A percentile compares a stretch with the other conserved stretches of the same genome.
These are phyloP conservation scores for Ocimum tenuiflorum DNA, from an alignment of 257 asterid species.

Conservation along the genomic window DNA sequence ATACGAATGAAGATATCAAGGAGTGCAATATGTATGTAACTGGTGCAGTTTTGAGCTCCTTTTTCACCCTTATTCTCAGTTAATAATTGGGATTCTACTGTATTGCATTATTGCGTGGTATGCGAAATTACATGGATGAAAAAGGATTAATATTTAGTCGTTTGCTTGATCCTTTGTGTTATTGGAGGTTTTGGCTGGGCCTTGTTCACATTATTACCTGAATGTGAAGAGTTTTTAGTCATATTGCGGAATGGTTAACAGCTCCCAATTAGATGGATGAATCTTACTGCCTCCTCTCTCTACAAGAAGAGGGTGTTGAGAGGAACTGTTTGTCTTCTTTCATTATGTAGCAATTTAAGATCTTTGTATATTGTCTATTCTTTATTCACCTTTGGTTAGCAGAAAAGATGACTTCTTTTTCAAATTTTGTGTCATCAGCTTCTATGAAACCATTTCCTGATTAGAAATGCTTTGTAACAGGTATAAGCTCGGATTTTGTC, in stretches of 20 bases:
- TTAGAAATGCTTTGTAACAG: slow-evolving; percentile 34
- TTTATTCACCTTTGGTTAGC: background rate
- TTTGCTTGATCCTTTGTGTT: no score
- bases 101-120: no score
- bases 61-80: background rate
- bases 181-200: no score
- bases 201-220: no score
- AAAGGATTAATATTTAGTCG: no score
- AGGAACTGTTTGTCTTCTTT: background rate
- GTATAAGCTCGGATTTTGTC: slow-evolving; percentile 97
- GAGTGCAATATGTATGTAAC: slow-evolving; percentile 82
- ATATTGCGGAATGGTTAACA: no score
- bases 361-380: background rate
- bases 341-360: background rate
- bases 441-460: slow-evolving; percentile 19
- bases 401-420: background rate
- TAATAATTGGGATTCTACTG: no score
- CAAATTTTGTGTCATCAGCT: slow-evolving; percentile 1
- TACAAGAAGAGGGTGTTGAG: no score
- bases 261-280: no score
- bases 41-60: background rate
- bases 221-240: no score
- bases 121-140: no score
- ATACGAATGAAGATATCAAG: slow-evolving; percentile 90
- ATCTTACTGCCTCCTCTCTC: no score